phyloP scores from a whole-genome alignment of 768 basidiomycete species.

The Rhodocollybia butyracea region DNA sequence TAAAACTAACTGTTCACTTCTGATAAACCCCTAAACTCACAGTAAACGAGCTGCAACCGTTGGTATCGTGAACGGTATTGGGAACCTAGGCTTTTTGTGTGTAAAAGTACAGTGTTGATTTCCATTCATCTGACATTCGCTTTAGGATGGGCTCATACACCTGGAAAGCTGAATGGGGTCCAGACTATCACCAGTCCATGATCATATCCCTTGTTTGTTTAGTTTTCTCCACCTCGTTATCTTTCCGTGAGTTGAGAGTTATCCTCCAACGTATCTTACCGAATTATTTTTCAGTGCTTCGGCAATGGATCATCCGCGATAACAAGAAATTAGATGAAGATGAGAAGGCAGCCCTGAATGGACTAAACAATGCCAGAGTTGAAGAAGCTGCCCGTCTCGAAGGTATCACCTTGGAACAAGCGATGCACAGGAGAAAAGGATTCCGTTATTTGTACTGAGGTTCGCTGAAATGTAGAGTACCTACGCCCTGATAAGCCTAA shows the following conservation, averaged over 20 bases:
- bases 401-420: constrained; percentile 42
- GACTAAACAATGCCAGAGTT: constrained; percentile 34
- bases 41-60: constrained; percentile 55
- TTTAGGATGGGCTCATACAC: constrained; percentile 56
- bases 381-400: constrained; percentile 43
- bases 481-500: too few species aligned
- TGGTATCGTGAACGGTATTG: constrained; percentile 57
- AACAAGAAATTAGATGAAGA: constrained; percentile 36
- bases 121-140: neutral
- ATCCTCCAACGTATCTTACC: neutral
- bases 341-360: constrained; percentile 26
- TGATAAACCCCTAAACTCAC: neutral
- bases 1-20: neutral
- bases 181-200: constrained; percentile 62
- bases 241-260: constrained; percentile 13
- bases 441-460: constrained; percentile 42
- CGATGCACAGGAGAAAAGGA: constrained; percentile 33
- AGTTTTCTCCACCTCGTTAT: constrained; percentile 24
- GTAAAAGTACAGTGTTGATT: constrained; percentile 18
- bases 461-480: too few species aligned
- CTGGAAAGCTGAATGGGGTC: constrained; percentile 62
- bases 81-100: constrained; percentile 58
- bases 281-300: constrained; percentile 8
- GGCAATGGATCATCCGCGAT: constrained; percentile 29
- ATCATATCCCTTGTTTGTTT: constrained; percentile 39